Percentiles rank a stretch among this genome's conserved stretches.
phyloP scores from a whole-genome alignment of 805 yeast genomes.

The Debaryomyces castellii region DNA sequence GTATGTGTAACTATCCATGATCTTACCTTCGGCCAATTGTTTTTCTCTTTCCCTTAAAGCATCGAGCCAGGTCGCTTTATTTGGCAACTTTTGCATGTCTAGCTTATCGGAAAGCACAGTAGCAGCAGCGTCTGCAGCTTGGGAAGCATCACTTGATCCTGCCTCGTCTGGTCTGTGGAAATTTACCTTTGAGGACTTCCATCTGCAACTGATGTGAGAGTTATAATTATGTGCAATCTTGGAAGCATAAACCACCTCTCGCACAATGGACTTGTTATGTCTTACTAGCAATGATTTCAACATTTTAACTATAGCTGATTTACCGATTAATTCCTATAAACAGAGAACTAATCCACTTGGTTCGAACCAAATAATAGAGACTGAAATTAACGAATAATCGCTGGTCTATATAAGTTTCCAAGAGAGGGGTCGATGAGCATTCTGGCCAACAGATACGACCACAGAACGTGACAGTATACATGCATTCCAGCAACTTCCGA shows the following conservation, averaged over 20 bases:
- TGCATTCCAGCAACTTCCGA: not conserved
- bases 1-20: constrained; percentile 68
- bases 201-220: not conserved
- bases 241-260: not conserved
- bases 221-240: not conserved
- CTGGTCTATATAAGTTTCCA: not conserved
- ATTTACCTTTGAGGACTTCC: constrained; percentile 10
- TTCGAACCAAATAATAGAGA: not conserved
- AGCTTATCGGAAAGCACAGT: constrained; percentile 61
- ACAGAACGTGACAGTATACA: not conserved
- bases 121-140: constrained; percentile 75
- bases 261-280: not conserved
- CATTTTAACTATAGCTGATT: not conserved
- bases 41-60: constrained; percentile 74
- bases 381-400: not conserved
- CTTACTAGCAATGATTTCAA: not conserved
- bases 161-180: constrained; percentile 34
- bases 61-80: constrained; percentile 78
- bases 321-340: not conserved
- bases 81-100: constrained; percentile 46
- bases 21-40: constrained; percentile 71
- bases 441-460: not conserved
- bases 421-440: not conserved
- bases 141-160: constrained; percentile 51
- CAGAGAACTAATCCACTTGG: not conserved